Base-by-base conservation (phyloP, 331 rosid species). In the Prunus yedoensis region DNA sequence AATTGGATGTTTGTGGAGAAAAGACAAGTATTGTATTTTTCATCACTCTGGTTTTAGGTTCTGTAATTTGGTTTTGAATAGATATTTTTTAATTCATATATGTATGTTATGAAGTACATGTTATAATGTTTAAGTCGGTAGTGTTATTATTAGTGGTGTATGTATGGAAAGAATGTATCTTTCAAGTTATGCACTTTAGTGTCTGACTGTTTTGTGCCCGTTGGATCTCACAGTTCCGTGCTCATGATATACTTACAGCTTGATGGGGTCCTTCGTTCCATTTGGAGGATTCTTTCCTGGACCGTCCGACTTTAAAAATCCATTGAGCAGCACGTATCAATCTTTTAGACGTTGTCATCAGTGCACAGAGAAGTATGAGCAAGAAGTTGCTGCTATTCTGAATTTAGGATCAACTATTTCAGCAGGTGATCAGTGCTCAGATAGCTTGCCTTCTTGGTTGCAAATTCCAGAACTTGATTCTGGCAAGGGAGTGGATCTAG, bases 261-360 rank as follows among this genome's bases (percentile, higher is more conserved):
- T 95, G 80, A 81, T 95, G 96, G 94, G 97, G 79, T 95, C 99
- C 78, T 95, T 92, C 72, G 92, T 95, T 82, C 99, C 99, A 70
- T 87, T 95, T 71, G 97, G 93, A 16, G 99, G 99, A 21, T 95
- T 92, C 84, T 90, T 92, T 66, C 76, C 98, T 47, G 72, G 93
- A 45, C 83, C 91, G 17, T 81, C 96, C 1, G 86, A 88, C 67
- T 79, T 86, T 67, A 82, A 59, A 73, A 86, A 45, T 74, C 90
- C 89, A n/a, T 41, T 75, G 47, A 81, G 77, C 82, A 50, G 78
- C 80, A 63, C 74, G 47, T 80, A 45, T 74, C 85, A 85, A 60
- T 53, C 85, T 14, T 79, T 81, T 66, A 23, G 79, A 32, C 86
- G 87, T 68, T 92, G 99, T 75, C 86, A 77, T 65, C 73, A 75